These are phyloP conservation scores for Blastobotrys proliferans DNA, from an alignment of 1,139 yeast species.

Conservation along the genomic window DNA sequence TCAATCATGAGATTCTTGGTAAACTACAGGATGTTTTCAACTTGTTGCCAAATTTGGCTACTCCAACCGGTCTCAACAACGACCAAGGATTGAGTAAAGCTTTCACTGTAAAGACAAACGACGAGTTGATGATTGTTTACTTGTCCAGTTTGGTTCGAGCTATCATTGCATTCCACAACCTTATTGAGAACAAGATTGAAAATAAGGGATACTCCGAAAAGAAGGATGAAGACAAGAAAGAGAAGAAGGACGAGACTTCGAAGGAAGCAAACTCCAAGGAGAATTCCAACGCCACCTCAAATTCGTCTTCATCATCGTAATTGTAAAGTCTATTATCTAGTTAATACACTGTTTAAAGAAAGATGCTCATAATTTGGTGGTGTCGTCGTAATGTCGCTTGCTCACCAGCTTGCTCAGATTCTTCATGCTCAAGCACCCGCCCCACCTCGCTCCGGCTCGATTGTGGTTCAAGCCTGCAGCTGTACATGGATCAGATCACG, in stretches of 20 bases:
- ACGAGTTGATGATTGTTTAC: slow-evolving; percentile 90
- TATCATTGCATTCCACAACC: slow-evolving; percentile 92
- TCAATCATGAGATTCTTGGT: slow-evolving; percentile 86
- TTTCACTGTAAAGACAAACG: slow-evolving; percentile 88
- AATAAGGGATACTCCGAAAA: slow-evolving; percentile 39
- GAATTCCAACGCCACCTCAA: too few relatives aligned
- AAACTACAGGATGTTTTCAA: slow-evolving; percentile 94
- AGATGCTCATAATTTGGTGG: too few relatives aligned
- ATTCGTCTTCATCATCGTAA: too few relatives aligned
- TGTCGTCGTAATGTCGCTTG: too few relatives aligned
- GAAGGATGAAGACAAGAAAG: slow-evolving; percentile 13
- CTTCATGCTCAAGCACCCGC: too few relatives aligned
- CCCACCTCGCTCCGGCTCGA: too few relatives aligned
- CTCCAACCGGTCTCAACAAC: slow-evolving; percentile 29
- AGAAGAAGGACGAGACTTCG: slow-evolving; percentile 14
- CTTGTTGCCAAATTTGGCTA: slow-evolving; percentile 74
- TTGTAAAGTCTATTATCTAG: too few relatives aligned
- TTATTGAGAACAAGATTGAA: slow-evolving; percentile 91
- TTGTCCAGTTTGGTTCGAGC: slow-evolving; percentile 87
- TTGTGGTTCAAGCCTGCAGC: too few relatives aligned
- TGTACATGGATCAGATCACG: too few relatives aligned
- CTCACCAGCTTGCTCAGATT: too few relatives aligned
- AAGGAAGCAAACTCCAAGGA: slow-evolving; percentile 7
- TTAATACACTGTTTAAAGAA: too few relatives aligned
- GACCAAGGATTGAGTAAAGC: slow-evolving; percentile 56